Percentiles rank a stretch among this genome's conserved stretches.
Conservation (phyloP, 352 stramenopile species). For the Plasmopara viticola region DNA sequence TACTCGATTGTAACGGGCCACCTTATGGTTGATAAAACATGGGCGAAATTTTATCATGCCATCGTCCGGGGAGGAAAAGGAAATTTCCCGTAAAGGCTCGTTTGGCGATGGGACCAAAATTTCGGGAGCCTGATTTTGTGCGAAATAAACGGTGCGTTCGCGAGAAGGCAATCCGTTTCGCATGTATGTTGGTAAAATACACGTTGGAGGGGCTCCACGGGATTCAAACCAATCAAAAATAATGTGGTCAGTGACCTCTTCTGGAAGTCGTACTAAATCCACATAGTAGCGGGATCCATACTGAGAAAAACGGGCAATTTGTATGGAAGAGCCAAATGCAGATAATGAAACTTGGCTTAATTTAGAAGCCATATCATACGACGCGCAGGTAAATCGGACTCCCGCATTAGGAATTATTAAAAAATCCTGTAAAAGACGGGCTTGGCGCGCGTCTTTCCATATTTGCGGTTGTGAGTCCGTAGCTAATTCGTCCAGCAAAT, state of each 20-base stretch:
- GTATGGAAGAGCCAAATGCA: too few relatives aligned
- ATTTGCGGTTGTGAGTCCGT: neutral
- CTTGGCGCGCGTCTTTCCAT: neutral
- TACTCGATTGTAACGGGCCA: too few relatives aligned
- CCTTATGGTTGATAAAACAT: too few relatives aligned
- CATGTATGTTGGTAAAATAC: neutral
- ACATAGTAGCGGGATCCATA: conserved; percentile 1
- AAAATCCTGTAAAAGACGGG: neutral
- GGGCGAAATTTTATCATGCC: too few relatives aligned
- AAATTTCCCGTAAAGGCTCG: too few relatives aligned
- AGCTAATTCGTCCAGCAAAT: too few relatives aligned
- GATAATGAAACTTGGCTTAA: too few relatives aligned
- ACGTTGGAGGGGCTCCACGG: neutral
- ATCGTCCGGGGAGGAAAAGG: too few relatives aligned
- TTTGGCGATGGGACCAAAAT: neutral
- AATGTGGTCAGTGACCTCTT: neutral
- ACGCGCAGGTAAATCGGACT: conserved; percentile 1
- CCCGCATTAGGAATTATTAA: neutral
- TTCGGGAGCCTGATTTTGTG: neutral
- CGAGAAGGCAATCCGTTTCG: neutral
- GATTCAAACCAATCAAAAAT: too few relatives aligned
- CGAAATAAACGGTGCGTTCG: conserved; percentile 1
- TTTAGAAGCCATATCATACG: too few relatives aligned
- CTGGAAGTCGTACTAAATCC: neutral
- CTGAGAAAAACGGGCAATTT: neutral